Conservation (phyloP, 805 yeast genomes). For the Myxozyma monticola region DNA sequence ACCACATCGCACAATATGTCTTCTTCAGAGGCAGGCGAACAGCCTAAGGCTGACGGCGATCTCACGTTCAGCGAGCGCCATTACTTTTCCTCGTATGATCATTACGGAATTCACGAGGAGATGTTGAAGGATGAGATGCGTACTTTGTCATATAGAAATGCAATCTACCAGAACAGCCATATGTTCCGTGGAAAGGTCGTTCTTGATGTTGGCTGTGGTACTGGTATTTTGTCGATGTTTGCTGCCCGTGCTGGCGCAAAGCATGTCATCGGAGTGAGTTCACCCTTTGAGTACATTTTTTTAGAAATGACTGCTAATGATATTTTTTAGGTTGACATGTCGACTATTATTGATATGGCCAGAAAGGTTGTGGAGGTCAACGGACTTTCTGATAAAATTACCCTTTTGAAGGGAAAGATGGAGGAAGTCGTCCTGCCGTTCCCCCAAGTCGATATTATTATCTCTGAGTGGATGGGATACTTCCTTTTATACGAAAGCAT, state of each 20-base stretch:
- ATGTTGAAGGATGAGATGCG: constrained; percentile 94
- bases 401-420: constrained; percentile 83
- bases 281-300: constrained; percentile 52
- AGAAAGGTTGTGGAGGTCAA: constrained; percentile 68
- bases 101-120: constrained; percentile 88
- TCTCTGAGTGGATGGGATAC: constrained; percentile 99
- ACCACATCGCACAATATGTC: background rate
- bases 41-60: background rate
- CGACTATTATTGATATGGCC: constrained; percentile 94
- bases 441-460: constrained; percentile 87
- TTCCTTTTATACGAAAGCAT: constrained; percentile 93
- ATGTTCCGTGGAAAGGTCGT: constrained; percentile 91
- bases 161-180: constrained; percentile 85
- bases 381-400: constrained; percentile 77
- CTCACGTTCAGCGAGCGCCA: constrained; percentile 43
- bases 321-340: constrained; percentile 67
- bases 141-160: constrained; percentile 86
- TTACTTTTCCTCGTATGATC: constrained; percentile 84
- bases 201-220: constrained; percentile 98
- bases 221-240: constrained; percentile 96
- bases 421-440: constrained; percentile 88
- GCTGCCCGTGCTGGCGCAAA: constrained; percentile 93
- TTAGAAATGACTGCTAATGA: background rate
- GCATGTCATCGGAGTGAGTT: constrained; percentile 92
- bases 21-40: background rate